Percentiles rank a stretch among this genome's conserved stretches.
Conservation (phyloP, 495 filamentous ascomycete genomes). For the Recurvomyces mirabilis region DNA sequence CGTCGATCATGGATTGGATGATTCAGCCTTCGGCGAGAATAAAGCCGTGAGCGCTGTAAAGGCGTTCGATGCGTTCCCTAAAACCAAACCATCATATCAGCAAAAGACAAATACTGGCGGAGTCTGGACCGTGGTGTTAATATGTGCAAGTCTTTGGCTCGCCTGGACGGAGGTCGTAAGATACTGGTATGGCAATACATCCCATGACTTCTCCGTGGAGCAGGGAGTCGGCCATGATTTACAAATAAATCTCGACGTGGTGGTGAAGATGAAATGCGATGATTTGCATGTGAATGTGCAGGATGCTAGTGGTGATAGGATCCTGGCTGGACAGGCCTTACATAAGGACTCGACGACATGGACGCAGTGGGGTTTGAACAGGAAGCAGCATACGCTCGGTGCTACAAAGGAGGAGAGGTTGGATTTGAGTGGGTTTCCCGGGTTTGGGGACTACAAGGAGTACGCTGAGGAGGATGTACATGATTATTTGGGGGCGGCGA, state of each 20-base stretch:
- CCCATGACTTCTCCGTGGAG: constrained; percentile 86
- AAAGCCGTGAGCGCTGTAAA: constrained; percentile 50
- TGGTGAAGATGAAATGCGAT: constrained; percentile 79
- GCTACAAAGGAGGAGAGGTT: constrained; percentile 29
- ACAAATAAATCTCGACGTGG: constrained; percentile 91
- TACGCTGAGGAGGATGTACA: constrained; percentile 66
- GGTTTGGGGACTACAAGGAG: constrained; percentile 38
- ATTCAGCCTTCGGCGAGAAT: constrained; percentile 66
- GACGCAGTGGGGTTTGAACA: constrained; percentile 50
- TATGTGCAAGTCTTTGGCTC: constrained; percentile 59
- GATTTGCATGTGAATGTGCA: constrained; percentile 94
- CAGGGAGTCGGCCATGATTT: constrained; percentile 78
- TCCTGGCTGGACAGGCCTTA: constrained; percentile 68
- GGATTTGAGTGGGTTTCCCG: constrained; percentile 13
- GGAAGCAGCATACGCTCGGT: constrained; percentile 54
- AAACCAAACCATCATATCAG: constrained; percentile 89
- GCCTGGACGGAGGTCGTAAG: constrained; percentile 62
- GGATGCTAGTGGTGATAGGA: constrained; percentile 84
- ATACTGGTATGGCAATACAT: constrained; percentile 74
- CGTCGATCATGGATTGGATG: constrained; percentile 58
- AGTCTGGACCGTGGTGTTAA: constrained; percentile 81
- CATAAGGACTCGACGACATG: constrained; percentile 67
- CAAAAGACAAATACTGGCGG: constrained; percentile 71
- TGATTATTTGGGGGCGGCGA: constrained; percentile 55
- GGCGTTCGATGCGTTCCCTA: constrained; percentile 97